Evolutionary conservation across 345 rosid genomes (phyloP), one percentile per base, ranked within the genome.

Genomic region (Kandelia obovata): DNA sequence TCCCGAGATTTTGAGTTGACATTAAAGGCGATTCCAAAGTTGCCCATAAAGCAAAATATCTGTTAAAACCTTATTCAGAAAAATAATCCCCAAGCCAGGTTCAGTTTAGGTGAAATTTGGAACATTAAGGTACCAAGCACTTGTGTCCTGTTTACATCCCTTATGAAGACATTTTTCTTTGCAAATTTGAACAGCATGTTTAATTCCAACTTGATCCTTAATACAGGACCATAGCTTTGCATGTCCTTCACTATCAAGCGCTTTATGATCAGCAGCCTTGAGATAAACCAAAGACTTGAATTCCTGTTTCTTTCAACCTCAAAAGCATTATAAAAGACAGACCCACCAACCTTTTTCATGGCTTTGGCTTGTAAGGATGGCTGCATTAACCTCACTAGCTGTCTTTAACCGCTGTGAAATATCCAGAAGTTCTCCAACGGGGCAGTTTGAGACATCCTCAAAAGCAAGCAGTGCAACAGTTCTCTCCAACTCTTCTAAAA

Each of bases 321-420:
- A 66, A 66, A 53, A 37, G 23, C 7, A 25, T 8, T 20, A 37
- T 39, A 1, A 59, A 19, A 43, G 9, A 61, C 43, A 37, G 39
- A 16, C 23, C 28, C 31, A 58, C 74, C 5, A 62, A 93, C 99
- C 96, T 89, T 96, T 93, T 77, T 96, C 98, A 61, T 87, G 99
- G 68, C 97, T 90, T 83, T 92, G 99, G 82, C 99, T 92, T 39
- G 94, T 96, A 70, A 96, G 94, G 68, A 96, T 96, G 34, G 99
- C 99, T 43, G 98, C 99, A 64, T 96, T 92, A 64, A 96, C 94
- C 77, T 92, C 98, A 81, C 96, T 89, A 51, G 99, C 96, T 8
- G 97, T 92, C 86, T 90, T 92, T 62, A 85, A 86, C 57, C 99
- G 97, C 70, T 96, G 99, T 11, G 97, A 89, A 65, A 90, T 84